These are phyloP conservation scores for Panicum hallii DNA, from an alignment of 202 grass and related monocot species.

Conservation along the genomic window DNA sequence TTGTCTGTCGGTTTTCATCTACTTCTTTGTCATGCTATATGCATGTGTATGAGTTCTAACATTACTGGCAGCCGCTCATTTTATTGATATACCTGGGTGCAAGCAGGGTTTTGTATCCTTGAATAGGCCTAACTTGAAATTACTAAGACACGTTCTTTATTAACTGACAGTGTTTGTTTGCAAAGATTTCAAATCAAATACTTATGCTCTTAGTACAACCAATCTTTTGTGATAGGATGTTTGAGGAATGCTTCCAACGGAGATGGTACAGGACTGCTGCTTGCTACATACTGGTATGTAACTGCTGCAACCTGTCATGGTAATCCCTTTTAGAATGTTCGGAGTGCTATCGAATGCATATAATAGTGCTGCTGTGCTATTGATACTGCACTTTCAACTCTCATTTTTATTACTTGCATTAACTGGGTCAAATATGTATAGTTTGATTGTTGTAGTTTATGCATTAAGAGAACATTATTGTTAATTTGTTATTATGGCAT, in stretches of 20 bases:
- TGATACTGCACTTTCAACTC: background rate
- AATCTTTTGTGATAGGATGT: slow-evolving; percentile 77
- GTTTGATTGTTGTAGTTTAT: slow-evolving; percentile 17
- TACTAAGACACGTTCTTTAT: slow-evolving; percentile 11
- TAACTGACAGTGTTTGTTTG: background rate
- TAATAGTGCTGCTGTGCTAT: slow-evolving; percentile 10
- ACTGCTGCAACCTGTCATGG: background rate
- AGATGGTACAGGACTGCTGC: slow-evolving; percentile 99
- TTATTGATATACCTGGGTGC: slow-evolving; percentile 16
- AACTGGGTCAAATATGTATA: background rate
- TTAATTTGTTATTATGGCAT: background rate
- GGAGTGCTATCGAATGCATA: background rate
- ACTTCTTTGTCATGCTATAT: slow-evolving; percentile 22
- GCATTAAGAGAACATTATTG: slow-evolving; percentile 18
- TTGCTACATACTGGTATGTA: slow-evolving; percentile 95
- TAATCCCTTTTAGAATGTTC: slow-evolving; percentile 34
- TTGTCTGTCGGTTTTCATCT: slow-evolving; percentile 5
- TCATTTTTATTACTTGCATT: slow-evolving; percentile 20
- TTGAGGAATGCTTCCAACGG: slow-evolving; percentile 98
- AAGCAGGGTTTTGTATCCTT: slow-evolving; percentile 23
- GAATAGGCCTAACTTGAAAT: background rate
- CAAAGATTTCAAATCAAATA: slow-evolving; percentile 35
- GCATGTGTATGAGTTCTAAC: slow-evolving; percentile 9
- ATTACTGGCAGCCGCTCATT: background rate
- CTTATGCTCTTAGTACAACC: slow-evolving; percentile 25